Conservation (phyloP, 495 filamentous ascomycete species). For the Hypoxylon fragiforme region DNA sequence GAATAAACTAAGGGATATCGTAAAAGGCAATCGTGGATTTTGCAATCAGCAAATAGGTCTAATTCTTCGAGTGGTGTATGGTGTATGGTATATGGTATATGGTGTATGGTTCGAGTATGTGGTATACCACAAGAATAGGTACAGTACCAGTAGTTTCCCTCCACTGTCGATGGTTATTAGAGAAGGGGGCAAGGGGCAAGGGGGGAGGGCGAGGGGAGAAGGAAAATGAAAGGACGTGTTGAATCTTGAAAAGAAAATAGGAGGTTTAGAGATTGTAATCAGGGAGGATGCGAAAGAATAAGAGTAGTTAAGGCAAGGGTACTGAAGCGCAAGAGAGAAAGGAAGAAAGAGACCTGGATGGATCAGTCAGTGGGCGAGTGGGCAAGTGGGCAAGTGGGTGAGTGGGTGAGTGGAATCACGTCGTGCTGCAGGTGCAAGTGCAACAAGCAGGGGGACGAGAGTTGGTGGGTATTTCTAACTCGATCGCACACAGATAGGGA, state of each 20-base stretch:
- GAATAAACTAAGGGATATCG: too few relatives aligned
- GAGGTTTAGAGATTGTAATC: too few relatives aligned
- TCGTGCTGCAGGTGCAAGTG: constrained; percentile 38
- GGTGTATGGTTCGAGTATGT: too few relatives aligned
- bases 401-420: constrained; percentile 37
- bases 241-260: too few relatives aligned
- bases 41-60: constrained; percentile 20
- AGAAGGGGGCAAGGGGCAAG: too few relatives aligned
- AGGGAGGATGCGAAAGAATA: neutral
- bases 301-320: constrained; percentile 23
- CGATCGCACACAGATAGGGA: constrained; percentile 21
- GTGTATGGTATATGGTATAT: too few relatives aligned
- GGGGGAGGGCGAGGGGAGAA: too few relatives aligned
- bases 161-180: constrained; percentile 14
- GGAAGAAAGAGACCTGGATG: constrained; percentile 16
- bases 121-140: constrained; percentile 30
- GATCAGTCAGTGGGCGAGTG: too few relatives aligned
- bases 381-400: constrained; percentile 17
- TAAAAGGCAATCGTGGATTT: constrained; percentile 15
- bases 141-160: constrained; percentile 24
- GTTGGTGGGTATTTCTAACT: too few relatives aligned
- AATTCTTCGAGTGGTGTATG: constrained; percentile 17
- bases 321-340: constrained; percentile 24
- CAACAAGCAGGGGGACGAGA: constrained; percentile 27
- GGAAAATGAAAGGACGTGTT: too few relatives aligned